Evolutionary conservation across 371 early-diverging fungal species (phyloP).

Genomic region (Furculomyces boomerangus): DNA sequence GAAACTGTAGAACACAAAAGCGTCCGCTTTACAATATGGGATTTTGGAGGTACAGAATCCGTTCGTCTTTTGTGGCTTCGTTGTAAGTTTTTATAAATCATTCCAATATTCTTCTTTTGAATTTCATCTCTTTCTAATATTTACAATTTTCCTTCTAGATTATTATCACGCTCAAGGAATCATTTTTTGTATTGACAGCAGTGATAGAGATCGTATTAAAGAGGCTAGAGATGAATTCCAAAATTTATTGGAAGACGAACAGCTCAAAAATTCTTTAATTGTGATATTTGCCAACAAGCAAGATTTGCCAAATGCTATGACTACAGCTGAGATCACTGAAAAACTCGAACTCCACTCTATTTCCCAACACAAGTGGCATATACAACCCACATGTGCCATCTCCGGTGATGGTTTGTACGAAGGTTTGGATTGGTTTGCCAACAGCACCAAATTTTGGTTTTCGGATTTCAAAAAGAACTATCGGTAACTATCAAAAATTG

Average conservation of each 20-base stretch:
- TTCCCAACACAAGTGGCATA: constrained; percentile 73
- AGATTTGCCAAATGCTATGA: constrained; percentile 77
- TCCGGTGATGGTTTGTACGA: constrained; percentile 89
- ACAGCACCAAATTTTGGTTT: constrained; percentile 29
- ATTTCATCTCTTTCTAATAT: too few species aligned
- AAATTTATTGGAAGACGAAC: constrained; percentile 74
- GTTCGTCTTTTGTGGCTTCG: constrained; percentile 85
- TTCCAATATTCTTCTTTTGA: too few species aligned
- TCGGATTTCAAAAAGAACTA: too few species aligned
- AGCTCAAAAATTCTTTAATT: constrained; percentile 58
- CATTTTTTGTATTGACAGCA: constrained; percentile 88
- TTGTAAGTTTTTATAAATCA: too few species aligned
- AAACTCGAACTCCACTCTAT: constrained; percentile 64
- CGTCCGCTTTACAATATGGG: constrained; percentile 30
- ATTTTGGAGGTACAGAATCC: constrained; percentile 93
- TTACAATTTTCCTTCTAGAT: too few species aligned
- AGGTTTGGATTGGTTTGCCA: constrained; percentile 64
- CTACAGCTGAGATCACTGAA: constrained; percentile 63
- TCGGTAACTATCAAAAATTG: too few species aligned
- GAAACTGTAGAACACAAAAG: background rate
- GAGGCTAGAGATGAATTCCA: constrained; percentile 77
- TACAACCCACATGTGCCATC: constrained; percentile 85
- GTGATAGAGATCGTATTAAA: constrained; percentile 74
- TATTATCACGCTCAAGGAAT: constrained; percentile 78
- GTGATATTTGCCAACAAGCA: constrained; percentile 84